Percentiles rank a stretch among this genome's conserved stretches.
Conservation (phyloP, 208 protist genomes). For the Zelonia costaricensis region DNA sequence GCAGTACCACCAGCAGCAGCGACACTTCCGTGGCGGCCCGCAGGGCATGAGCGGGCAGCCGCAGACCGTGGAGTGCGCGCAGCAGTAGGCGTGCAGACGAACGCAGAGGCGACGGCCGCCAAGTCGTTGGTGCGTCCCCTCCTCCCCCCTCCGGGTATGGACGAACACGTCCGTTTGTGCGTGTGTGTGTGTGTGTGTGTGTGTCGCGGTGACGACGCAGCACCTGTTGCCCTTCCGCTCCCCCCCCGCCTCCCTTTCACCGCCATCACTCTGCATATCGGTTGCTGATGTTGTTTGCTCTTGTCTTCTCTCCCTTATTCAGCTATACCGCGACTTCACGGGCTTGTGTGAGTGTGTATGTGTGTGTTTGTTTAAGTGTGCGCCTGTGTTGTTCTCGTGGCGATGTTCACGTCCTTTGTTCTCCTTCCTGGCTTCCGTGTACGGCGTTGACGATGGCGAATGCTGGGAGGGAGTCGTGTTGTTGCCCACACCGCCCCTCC, state of each 20-base stretch:
- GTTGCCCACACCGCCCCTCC: too few species aligned
- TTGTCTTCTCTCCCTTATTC: too few species aligned
- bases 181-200: slow-evolving; percentile 2
- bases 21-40: slow-evolving; percentile 16
- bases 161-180: background rate
- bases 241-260: background rate
- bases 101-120: background rate
- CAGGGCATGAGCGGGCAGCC: slow-evolving; percentile 13
- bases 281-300: too few species aligned
- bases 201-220: too few species aligned
- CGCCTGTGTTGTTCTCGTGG: too few species aligned
- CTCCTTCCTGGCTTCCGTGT: too few species aligned
- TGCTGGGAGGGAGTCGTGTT: too few species aligned
- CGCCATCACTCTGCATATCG: background rate
- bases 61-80: slow-evolving; percentile 67
- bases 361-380: background rate
- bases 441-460: too few species aligned
- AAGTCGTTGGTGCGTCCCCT: background rate
- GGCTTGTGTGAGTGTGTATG: background rate
- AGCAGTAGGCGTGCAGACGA: slow-evolving; percentile 55
- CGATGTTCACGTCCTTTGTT: too few species aligned
- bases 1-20: slow-evolving; percentile 25
- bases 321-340: too few species aligned
- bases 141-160: background rate
- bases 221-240: background rate